Evolutionary conservation across 192 early-diverging fungal species (phyloP).

Genomic region (Rhizophagus sp.): DNA sequence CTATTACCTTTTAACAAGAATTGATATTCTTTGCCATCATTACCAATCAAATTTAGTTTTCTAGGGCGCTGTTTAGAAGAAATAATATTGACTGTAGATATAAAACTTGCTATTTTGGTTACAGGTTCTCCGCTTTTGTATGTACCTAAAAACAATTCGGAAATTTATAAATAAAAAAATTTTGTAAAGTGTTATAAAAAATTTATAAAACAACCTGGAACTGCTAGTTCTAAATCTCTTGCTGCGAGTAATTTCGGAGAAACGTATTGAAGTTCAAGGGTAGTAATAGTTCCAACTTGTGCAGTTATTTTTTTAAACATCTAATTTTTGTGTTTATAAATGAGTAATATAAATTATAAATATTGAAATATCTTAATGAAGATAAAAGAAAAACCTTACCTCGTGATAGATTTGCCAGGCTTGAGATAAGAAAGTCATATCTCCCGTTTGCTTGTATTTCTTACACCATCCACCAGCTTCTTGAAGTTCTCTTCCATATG

Average conservation of each 20-base stretch:
- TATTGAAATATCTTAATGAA: neutral
- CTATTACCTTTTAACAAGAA: conserved; percentile 80
- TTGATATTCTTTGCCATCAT: conserved; percentile 87
- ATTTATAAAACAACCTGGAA: conserved; percentile 66
- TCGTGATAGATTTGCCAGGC: conserved; percentile 94
- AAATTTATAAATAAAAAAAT: neutral
- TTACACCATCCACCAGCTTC: conserved; percentile 86
- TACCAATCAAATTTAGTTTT: conserved; percentile 78
- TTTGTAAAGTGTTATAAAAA: neutral
- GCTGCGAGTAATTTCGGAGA: conserved; percentile 87
- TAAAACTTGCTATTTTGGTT: conserved; percentile 85
- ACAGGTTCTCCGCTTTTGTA: conserved; percentile 87
- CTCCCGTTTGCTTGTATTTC: conserved; percentile 72
- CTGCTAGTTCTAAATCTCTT: conserved; percentile 81
- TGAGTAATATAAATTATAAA: neutral
- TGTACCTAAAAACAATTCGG: conserved; percentile 42
- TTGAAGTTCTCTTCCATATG: conserved; percentile 81
- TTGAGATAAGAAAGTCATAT: conserved; percentile 83
- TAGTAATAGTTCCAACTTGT: conserved; percentile 79
- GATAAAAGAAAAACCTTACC: conserved; percentile 31
- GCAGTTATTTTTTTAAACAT: conserved; percentile 79
- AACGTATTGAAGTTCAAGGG: conserved; percentile 84
- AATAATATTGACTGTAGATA: conserved; percentile 79
- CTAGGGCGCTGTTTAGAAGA: conserved; percentile 93
- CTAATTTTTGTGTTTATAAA: neutral